Conservation (phyloP, 2,329 filamentous ascomycete species). For the Phaeosphaeria sp. region DNA sequence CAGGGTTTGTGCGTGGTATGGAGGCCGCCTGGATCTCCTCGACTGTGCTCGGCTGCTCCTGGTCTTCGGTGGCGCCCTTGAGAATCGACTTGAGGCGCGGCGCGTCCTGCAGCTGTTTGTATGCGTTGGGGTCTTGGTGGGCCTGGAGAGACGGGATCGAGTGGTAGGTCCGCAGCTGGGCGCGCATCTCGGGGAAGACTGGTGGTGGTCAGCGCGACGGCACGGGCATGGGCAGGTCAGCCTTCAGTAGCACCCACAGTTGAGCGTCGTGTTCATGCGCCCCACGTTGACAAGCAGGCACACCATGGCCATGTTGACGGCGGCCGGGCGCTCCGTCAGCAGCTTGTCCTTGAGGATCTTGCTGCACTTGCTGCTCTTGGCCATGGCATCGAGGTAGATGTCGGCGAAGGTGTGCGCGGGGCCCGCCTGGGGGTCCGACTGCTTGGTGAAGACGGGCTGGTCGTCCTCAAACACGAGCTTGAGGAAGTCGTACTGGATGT, state of each 20-base stretch:
- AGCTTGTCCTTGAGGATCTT: slow-evolving; percentile 98
- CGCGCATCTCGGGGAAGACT: slow-evolving; percentile 99
- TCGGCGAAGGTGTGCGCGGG: slow-evolving; percentile 79
- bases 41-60: slow-evolving; percentile 79
- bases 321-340: slow-evolving; percentile 86
- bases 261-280: slow-evolving; percentile 97
- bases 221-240: background rate
- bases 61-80: slow-evolving; percentile 95
- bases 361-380: slow-evolving; percentile 97
- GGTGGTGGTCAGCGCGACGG: slow-evolving; percentile 25
- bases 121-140: slow-evolving; percentile 91
- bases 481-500: slow-evolving; percentile 89
- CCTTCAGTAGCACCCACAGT: slow-evolving; percentile 68
- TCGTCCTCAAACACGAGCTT: slow-evolving; percentile 80
- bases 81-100: slow-evolving; percentile 95
- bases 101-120: slow-evolving; percentile 97
- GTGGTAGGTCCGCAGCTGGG: slow-evolving; percentile 95
- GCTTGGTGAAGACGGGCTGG: slow-evolving; percentile 83
- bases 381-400: slow-evolving; percentile 98
- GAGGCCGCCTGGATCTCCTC: slow-evolving; percentile 76
- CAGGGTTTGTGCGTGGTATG: slow-evolving; percentile 88
- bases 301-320: slow-evolving; percentile 99
- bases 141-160: slow-evolving; percentile 96
- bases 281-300: slow-evolving; percentile 96
- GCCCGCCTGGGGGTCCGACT: slow-evolving; percentile 80